Conservation (phyloP, 192 early-diverging fungal species). For the Coemansia pectinata region DNA sequence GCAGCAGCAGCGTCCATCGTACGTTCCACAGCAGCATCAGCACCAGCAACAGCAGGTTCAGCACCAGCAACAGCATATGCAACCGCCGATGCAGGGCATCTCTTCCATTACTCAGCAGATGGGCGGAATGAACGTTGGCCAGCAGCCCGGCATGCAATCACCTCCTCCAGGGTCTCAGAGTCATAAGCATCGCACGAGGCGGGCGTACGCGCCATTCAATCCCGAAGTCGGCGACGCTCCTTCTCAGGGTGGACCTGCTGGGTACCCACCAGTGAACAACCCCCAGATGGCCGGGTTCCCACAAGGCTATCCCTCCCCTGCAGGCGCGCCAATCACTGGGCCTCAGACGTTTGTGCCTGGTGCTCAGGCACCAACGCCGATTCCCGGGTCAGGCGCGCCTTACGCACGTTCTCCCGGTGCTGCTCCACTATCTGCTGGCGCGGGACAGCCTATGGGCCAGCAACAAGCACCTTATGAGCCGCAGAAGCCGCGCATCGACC, state of each 20-base stretch:
- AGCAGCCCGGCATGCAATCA: slow-evolving; percentile 30
- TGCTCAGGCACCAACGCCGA: slow-evolving; percentile 34
- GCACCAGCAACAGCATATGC: slow-evolving; percentile 11
- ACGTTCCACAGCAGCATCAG: slow-evolving; percentile 1
- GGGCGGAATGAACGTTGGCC: slow-evolving; percentile 37
- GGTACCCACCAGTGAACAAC: slow-evolving; percentile 20
- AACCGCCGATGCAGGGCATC: slow-evolving; percentile 7
- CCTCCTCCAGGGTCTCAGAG: slow-evolving; percentile 23
- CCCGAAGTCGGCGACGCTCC: slow-evolving; percentile 8
- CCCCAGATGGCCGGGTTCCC: slow-evolving; percentile 27
- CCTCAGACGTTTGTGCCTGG: slow-evolving; percentile 52
- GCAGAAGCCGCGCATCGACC: slow-evolving; percentile 77
- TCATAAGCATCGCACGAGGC: slow-evolving; percentile 35
- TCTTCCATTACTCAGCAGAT: slow-evolving; percentile 36
- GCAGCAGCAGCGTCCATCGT: slow-evolving; percentile 1
- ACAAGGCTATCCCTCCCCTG: slow-evolving; percentile 22
- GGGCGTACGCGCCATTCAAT: slow-evolving; percentile 24
- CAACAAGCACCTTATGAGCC: slow-evolving; percentile 47
- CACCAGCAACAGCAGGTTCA: slow-evolving; percentile 21
- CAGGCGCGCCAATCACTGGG: slow-evolving; percentile 29
- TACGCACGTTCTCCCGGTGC: slow-evolving; percentile 26
- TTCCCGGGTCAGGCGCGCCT: slow-evolving; percentile 21
- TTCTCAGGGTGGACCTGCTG: slow-evolving; percentile 10
- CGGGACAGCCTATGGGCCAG: slow-evolving; percentile 30
- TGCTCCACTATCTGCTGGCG: not conserved